Percentiles rank a stretch among this genome's conserved stretches.
Conservation (phyloP, 2,329 filamentous ascomycete genomes). For the Mycosphaerella arachidis region DNA sequence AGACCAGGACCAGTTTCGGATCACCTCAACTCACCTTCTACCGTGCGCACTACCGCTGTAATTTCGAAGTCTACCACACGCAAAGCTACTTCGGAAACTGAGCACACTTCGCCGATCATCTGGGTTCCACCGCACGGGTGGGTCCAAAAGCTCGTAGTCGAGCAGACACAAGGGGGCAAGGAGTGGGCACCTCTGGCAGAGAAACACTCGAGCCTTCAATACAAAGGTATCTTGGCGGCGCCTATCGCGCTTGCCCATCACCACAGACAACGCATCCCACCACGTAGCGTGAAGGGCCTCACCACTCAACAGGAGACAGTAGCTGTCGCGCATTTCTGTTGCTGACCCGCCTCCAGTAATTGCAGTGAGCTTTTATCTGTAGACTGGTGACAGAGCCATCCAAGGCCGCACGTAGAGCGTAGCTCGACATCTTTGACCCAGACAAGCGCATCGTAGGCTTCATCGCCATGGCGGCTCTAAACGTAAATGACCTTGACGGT, state of each 20-base stretch:
- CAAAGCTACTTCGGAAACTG: neutral
- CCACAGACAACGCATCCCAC: neutral
- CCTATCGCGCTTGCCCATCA: neutral
- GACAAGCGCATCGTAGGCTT: slow-evolving; percentile 16
- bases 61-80: neutral
- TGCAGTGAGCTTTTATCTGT: slow-evolving; percentile 21
- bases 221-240: neutral
- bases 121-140: neutral
- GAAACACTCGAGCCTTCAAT: neutral
- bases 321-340: slow-evolving; percentile 14
- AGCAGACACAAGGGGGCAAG: neutral
- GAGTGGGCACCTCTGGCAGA: neutral
- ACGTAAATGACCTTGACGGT: slow-evolving; percentile 85
- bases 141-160: neutral
- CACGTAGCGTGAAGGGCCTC: neutral
- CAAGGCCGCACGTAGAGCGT: slow-evolving; percentile 19
- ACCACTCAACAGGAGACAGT: slow-evolving; percentile 8
- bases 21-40: neutral
- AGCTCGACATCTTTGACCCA: slow-evolving; percentile 9
- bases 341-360: slow-evolving; percentile 21
- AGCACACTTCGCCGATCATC: neutral
- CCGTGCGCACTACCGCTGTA: neutral
- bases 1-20: neutral
- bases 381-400: slow-evolving; percentile 14
- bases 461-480: slow-evolving; percentile 49